Evolutionary conservation across 176 grass and related monocot genomes (phyloP).

Genomic region (Sorghum bicolor): Sorghum_bicolor_NCBIv3 NC_012872.2:13714501-13715000

Average conservation of each 20-base stretch:
- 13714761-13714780: too few species aligned
- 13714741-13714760: background rate
- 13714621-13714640: background rate
- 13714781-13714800: background rate
- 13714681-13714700: conserved; percentile 67
- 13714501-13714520: conserved; percentile 40
- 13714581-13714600: background rate
- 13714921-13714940: background rate
- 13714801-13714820: conserved; percentile 61
- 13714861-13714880: conserved; percentile 54
- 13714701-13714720: conserved; percentile 29
- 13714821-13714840: conserved; percentile 52
- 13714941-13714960: background rate
- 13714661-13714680: conserved; percentile 40
- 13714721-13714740: background rate
- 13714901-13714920: background rate
- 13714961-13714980: too few species aligned
- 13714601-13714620: background rate
- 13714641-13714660: conserved; percentile 30
- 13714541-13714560: conserved; percentile 40
- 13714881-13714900: conserved; percentile 60
- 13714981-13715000: conserved; percentile 47
- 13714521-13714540: conserved; percentile 42
- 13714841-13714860: conserved; percentile 56
- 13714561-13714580: background rate